Conservation (phyloP, 352 stramenopile species). For the Phytophthora boehmeriae region DNA sequence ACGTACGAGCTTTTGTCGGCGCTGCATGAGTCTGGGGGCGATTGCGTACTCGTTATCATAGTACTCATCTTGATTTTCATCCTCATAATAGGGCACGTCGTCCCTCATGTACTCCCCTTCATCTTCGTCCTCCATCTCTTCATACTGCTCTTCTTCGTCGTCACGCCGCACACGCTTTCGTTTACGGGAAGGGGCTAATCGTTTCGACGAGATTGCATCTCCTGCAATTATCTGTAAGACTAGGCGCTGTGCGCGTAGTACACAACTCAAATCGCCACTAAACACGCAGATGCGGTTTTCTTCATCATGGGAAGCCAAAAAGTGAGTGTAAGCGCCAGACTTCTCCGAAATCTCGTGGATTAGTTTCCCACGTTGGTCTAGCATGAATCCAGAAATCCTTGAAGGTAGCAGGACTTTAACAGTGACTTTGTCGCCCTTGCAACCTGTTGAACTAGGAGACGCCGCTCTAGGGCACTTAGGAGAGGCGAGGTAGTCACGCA, state of each 20-base stretch:
- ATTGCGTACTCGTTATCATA: constrained; percentile 19
- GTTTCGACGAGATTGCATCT: constrained; percentile 58
- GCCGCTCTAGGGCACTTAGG: constrained; percentile 9
- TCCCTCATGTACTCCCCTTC: constrained; percentile 18
- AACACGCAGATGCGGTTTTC: constrained; percentile 60
- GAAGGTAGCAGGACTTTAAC: constrained; percentile 57
- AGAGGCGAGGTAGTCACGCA: constrained; percentile 50
- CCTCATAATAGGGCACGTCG: constrained; percentile 17
- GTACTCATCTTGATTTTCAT: constrained; percentile 21
- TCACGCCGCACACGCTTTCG: constrained; percentile 33
- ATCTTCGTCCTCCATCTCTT: constrained; percentile 12
- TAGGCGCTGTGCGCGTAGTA: constrained; percentile 60
- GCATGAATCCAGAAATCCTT: constrained; percentile 50
- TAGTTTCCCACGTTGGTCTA: constrained; percentile 52
- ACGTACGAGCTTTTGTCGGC: constrained; percentile 18
- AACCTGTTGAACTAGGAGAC: constrained; percentile 20
- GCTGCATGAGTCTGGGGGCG: constrained; percentile 1
- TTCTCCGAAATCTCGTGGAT: constrained; percentile 65
- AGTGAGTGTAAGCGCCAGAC: constrained; percentile 51
- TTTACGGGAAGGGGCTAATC: constrained; percentile 38
- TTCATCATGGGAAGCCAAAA: constrained; percentile 44
- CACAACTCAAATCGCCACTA: constrained; percentile 50
- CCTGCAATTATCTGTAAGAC: constrained; percentile 66
- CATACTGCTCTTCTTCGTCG: constrained; percentile 23
- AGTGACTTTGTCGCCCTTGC: constrained; percentile 54